Base-by-base conservation (phyloP, 2,329 filamentous ascomycete genomes). In the Aphanoascus verrucosus region DNA sequence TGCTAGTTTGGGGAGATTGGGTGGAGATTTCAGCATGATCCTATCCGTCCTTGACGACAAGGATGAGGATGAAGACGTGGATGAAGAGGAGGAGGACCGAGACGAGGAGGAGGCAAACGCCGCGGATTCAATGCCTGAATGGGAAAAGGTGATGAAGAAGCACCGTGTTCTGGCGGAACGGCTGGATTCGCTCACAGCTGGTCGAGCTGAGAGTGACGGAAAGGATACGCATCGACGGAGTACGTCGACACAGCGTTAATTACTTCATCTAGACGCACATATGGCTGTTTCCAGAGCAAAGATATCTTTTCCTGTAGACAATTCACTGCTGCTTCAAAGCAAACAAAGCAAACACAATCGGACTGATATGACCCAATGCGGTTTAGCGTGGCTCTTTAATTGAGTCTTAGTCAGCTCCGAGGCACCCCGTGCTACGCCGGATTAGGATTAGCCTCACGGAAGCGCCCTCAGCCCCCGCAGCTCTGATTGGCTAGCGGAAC, bases 21-120 rank as follows among this genome's bases (percentile, higher is more conserved):
- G 93, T 1, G 90, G 88, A 1, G 93, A 98, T 67, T 98, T 98
- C 69, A 85, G 90, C 53, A 80, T 95, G 73, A 80, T 96, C 59
- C 77, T 97, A 55, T 88, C 89, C 0, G 63, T 81, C 37, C 62
- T 84, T 8, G 74, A 74, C 34, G 63, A 60, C 19, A 55, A 57
- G 1, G 62, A 57, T 2, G 9, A 5, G n/a, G 63, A 62, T 63
- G 65, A 64, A n/a, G 64, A 66, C 7, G 23, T 4, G 14, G 66
- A 66, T 20, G 71, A 71, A 19, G 76, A 75, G 1, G 75, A 79
- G 7, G 64, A 66, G 14, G 56, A 58, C n/a, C n/a, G n/a, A 5
- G 60, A 73, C 23, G 62, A 57, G 1, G 9, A 5, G 8, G 75
- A 79, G 7, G 64, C 65, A n/a, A 56, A 58, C 4, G 60, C 73